Evolutionary conservation across 108 stramenopile species (phyloP), one percentile per base, ranked within the genome.

Genomic region (Cyclotella kingstonii): DNA sequence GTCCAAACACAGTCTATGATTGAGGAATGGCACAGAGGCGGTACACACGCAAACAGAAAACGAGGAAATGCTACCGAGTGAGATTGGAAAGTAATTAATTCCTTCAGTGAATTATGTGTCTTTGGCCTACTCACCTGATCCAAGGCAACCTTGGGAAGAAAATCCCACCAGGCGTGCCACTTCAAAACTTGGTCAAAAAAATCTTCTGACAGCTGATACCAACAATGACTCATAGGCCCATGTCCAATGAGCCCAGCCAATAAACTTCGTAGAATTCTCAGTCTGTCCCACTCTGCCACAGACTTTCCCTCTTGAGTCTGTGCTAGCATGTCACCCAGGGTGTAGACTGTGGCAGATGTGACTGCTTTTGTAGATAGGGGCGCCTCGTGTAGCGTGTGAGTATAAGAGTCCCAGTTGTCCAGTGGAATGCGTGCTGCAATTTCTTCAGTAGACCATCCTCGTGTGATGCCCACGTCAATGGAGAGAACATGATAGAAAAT

Each of bases 171-270:
- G 25, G 43, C 79, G 27, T 60, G 65, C 59, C 54, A 70, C 26
- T 74, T 67, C 26, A 83, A 14, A 0, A 77, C 47, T 17, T 59
- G 30, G 21, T 85, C 78, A 58, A 94, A 87, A 39, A 87, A 58
- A 5, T 69, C 66, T 50, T 94, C 93, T 22, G 58, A 78, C 18
- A 78, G 33, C 15, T 66, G 56, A 66, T 87, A 89, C 90, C 93
- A 94, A 30, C 65, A 55, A 61, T 94, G 93, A 49, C 77, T 72
- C 63, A 94, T 58, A 4, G 91, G 90, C 0, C 93, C 93, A 67
- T 94, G 93, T 12, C 85, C 87, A 28, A 92, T 60, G 39, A 90
- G 54, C 18, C 93, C 93, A 6, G 93, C 93, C 7, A 72, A 7
- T 9, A 79, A 41, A 28, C 71, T 75, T n/a, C 93, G 83, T 11